Conservation (phyloP, 768 basidiomycete species). For the Boletellus ananas region DNA sequence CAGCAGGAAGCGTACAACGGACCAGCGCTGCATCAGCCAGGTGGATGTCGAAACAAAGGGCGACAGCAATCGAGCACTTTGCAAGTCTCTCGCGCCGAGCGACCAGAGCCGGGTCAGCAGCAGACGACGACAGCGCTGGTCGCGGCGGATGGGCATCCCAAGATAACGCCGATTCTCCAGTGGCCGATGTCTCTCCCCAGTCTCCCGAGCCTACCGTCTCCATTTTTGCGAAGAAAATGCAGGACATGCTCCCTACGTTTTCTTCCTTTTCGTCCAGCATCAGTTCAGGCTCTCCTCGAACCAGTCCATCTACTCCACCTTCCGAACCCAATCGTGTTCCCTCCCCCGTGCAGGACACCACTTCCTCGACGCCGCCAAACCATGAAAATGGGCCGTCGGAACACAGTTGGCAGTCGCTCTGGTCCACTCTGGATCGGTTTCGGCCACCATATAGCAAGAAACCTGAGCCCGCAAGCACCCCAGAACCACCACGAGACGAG, state of each 20-base stretch:
- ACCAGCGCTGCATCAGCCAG: neutral
- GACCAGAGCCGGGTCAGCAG: neutral
- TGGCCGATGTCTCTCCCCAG: conserved; percentile 11
- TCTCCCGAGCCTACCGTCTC: conserved; percentile 32
- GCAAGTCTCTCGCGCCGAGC: conserved; percentile 14
- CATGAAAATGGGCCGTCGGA: conserved; percentile 57
- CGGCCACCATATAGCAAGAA: conserved; percentile 29
- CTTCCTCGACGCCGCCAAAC: conserved; percentile 53
- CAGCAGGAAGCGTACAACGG: conserved; percentile 4
- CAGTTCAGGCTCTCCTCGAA: conserved; percentile 14
- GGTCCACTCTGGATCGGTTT: conserved; percentile 54
- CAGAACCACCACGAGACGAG: conserved; percentile 20
- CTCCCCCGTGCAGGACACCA: conserved; percentile 38
- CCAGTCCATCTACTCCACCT: conserved; percentile 13
- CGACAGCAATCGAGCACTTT: conserved; percentile 13
- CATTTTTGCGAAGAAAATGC: conserved; percentile 48
- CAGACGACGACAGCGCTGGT: conserved; percentile 5
- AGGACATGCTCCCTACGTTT: conserved; percentile 45
- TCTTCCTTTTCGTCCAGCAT: conserved; percentile 29
- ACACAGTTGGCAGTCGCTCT: conserved; percentile 49
- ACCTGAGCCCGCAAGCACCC: conserved; percentile 11
- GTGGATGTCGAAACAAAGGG: conserved; percentile 16
- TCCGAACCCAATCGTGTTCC: conserved; percentile 7
- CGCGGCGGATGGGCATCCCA: conserved; percentile 6
- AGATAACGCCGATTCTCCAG: conserved; percentile 3